Conservation (phyloP, 768 basidiomycete genomes). For the Hemileccinum impolitum region DNA sequence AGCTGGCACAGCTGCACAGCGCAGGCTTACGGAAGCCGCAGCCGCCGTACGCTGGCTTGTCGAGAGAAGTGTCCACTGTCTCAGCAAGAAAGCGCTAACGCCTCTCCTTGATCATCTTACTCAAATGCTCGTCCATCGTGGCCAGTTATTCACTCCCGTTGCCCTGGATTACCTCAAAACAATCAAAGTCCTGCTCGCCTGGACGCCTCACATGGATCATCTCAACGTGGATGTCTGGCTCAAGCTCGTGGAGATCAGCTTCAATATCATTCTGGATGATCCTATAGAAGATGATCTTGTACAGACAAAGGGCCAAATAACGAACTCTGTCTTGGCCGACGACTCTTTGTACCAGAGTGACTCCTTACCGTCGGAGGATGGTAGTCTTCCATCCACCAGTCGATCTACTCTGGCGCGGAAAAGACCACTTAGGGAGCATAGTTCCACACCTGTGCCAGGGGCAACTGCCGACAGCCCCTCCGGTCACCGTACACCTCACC, state of each 20-base stretch:
- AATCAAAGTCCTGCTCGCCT: conserved; percentile 59
- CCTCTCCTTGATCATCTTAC: conserved; percentile 63
- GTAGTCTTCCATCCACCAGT: conserved; percentile 31
- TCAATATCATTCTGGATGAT: conserved; percentile 75
- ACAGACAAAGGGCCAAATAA: conserved; percentile 21
- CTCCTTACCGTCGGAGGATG: conserved; percentile 28
- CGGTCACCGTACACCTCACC: conserved; percentile 23
- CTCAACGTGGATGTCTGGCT: conserved; percentile 66
- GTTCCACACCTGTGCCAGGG: conserved; percentile 20
- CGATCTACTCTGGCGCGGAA: conserved; percentile 21
- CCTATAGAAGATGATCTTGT: conserved; percentile 35
- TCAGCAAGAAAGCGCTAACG: conserved; percentile 54
- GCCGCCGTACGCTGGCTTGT: conserved; percentile 69
- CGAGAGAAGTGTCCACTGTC: conserved; percentile 53
- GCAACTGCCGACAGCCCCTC: conserved; percentile 15
- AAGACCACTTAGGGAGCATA: conserved; percentile 21
- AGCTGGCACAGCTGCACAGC: conserved; percentile 44
- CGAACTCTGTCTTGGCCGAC: conserved; percentile 9
- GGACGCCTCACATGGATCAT: conserved; percentile 76
- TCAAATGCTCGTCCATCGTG: conserved; percentile 52
- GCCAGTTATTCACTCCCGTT: conserved; percentile 56
- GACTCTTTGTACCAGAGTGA: conserved; percentile 35
- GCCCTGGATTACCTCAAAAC: conserved; percentile 82
- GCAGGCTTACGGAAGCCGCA: conserved; percentile 65
- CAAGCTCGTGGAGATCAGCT: conserved; percentile 61